phyloP scores from a whole-genome alignment of 306 rosid species.

The Quercus rubra region DNA sequence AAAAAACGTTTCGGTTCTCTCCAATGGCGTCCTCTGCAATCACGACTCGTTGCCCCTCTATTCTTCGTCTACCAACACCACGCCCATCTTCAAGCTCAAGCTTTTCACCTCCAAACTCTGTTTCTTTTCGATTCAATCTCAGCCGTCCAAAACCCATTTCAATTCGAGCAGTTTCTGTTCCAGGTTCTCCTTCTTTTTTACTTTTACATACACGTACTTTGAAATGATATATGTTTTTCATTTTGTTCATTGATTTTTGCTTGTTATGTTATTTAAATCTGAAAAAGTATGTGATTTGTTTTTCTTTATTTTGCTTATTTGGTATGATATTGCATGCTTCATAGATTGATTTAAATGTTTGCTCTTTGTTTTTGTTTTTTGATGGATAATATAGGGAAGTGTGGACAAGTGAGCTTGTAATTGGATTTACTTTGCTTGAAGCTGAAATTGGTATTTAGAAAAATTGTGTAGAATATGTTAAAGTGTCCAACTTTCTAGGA shows the following conservation, averaged over 20 bases:
- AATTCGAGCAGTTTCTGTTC: constrained; percentile 63
- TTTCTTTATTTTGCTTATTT: not conserved
- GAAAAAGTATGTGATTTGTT: not conserved
- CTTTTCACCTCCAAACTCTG: constrained; percentile 28
- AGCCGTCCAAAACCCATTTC: constrained; percentile 43
- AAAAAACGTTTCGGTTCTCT: not conserved
- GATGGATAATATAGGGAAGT: not conserved
- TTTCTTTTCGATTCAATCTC: constrained; percentile 41
- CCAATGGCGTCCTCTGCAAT: constrained; percentile 71
- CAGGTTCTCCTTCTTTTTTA: constrained; percentile 35
- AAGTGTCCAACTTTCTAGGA: not conserved
- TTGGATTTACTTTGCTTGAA: not conserved
- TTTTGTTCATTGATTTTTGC: not conserved
- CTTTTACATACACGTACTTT: not conserved
- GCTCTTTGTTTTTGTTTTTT: not conserved
- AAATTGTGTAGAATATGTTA: not conserved
- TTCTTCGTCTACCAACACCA: constrained; percentile 42
- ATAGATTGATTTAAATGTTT: not conserved
- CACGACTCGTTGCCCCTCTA: constrained; percentile 29
- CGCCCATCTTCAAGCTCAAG: constrained; percentile 14
- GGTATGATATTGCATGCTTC: not conserved
- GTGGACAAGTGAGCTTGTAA: not conserved
- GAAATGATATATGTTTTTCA: not conserved
- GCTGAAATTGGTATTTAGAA: not conserved
- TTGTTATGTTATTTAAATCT: not conserved